A percentile compares a stretch with the other conserved stretches of the same genome.
Evolutionary conservation across 139 green algal genomes (phyloP).

Genomic region (Nannochloris sp.): DNA sequence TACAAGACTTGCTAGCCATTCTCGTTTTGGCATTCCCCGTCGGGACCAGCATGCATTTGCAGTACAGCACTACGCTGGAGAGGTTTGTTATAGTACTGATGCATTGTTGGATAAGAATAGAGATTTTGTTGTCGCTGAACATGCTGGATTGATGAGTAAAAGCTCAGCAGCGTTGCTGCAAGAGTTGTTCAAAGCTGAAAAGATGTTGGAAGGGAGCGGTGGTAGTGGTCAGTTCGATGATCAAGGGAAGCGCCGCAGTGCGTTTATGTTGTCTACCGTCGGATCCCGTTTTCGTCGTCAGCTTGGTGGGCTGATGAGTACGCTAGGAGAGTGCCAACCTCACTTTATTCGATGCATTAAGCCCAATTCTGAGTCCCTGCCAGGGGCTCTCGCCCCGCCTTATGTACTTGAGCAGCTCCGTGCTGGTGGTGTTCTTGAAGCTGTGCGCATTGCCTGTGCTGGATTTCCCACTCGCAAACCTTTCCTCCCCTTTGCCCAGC

Average conservation of each 20-base stretch:
- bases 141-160: constrained; percentile 46
- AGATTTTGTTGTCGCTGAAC: constrained; percentile 75
- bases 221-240: neutral
- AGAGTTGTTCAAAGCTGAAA: constrained; percentile 36
- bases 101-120: constrained; percentile 73
- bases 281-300: constrained; percentile 67
- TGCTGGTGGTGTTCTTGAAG: constrained; percentile 93
- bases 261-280: constrained; percentile 53
- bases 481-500: constrained; percentile 43
- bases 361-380: constrained; percentile 71
- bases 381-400: constrained; percentile 55
- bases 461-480: constrained; percentile 85
- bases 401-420: constrained; percentile 91
- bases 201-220: neutral
- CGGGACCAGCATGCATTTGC: constrained; percentile 45
- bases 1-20: constrained; percentile 27
- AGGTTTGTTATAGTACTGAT: constrained; percentile 41
- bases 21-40: constrained; percentile 64
- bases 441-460: constrained; percentile 85
- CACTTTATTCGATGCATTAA: constrained; percentile 84
- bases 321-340: constrained; percentile 52
- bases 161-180: constrained; percentile 11
- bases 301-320: constrained; percentile 65
- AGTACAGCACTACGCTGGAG: constrained; percentile 69
- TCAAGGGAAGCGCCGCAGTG: constrained; percentile 13